Percentiles rank a stretch among this genome's conserved stretches.
Evolutionary conservation across 139 green algal genomes (phyloP).

Genomic region (Raphidocelis subcapitata): DNA sequence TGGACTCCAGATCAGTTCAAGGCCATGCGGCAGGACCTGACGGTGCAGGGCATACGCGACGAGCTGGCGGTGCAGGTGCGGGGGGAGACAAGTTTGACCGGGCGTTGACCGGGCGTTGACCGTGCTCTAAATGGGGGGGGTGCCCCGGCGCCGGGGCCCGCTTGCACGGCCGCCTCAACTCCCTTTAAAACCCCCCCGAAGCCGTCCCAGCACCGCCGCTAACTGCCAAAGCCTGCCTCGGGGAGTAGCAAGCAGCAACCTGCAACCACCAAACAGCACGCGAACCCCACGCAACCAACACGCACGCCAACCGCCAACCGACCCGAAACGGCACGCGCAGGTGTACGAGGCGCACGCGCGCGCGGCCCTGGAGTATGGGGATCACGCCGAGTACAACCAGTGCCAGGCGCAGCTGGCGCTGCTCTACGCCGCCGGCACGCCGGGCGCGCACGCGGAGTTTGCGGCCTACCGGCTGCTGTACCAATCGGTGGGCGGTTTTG

Average conservation of each 20-base stretch:
- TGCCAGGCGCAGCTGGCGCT: slow-evolving; percentile 80
- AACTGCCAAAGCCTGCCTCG: too few relatives aligned
- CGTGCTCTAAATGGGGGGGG: background rate
- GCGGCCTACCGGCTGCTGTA: slow-evolving; percentile 57
- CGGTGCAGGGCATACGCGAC: slow-evolving; percentile 79
- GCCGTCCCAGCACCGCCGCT: too few relatives aligned
- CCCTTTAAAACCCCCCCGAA: too few relatives aligned
- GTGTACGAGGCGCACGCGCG: slow-evolving; percentile 86
- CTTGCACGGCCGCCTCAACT: too few relatives aligned
- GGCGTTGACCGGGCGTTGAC: background rate
- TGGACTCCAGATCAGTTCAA: slow-evolving; percentile 97
- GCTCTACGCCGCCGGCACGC: slow-evolving; percentile 53
- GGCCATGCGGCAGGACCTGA: slow-evolving; percentile 88
- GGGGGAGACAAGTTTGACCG: background rate
- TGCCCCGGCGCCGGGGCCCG: too few relatives aligned
- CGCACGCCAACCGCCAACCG: too few relatives aligned
- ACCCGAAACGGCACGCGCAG: too few relatives aligned
- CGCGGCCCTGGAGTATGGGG: slow-evolving; percentile 83
- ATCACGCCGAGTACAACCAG: slow-evolving; percentile 89
- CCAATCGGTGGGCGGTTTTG: too few relatives aligned
- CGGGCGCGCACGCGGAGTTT: slow-evolving; percentile 51
- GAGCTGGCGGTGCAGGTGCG: slow-evolving; percentile 55
- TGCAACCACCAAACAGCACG: too few relatives aligned
- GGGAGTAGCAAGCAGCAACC: too few relatives aligned
- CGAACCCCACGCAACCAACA: too few relatives aligned